Percentiles rank a stretch among this genome's conserved stretches.
phyloP scores from a whole-genome alignment of 208 protist genomes.

The Wallacemonas sp. region DNA sequence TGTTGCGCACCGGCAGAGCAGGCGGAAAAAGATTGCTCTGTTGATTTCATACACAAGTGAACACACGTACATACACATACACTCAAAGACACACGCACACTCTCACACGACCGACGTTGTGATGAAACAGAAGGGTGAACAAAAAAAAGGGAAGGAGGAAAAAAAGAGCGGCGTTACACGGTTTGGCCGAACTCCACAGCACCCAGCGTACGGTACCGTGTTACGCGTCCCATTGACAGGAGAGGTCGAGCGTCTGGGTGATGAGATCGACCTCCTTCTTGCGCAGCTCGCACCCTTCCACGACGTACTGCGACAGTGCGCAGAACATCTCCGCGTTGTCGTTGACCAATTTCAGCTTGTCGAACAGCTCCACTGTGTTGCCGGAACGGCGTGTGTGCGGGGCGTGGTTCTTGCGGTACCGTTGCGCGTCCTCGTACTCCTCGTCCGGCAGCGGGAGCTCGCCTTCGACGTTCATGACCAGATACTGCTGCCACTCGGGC shows the following conservation, averaged over 20 bases:
- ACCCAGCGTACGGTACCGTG: too few relatives aligned
- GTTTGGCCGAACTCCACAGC: too few relatives aligned
- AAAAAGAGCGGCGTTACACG: not conserved
- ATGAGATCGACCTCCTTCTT: slow-evolving; percentile 32
- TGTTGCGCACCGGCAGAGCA: too few relatives aligned
- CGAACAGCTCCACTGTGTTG: slow-evolving; percentile 49
- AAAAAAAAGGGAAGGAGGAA: not conserved
- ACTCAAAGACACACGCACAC: too few relatives aligned
- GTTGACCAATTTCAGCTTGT: slow-evolving; percentile 36
- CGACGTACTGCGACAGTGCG: slow-evolving; percentile 24
- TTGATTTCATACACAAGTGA: too few relatives aligned
- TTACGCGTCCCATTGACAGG: slow-evolving; percentile 9
- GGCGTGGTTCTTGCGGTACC: slow-evolving; percentile 50
- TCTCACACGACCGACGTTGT: too few relatives aligned
- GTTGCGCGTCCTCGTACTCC: slow-evolving; percentile 77
- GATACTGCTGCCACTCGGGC: slow-evolving; percentile 74
- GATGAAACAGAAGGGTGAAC: not conserved
- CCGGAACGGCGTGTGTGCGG: slow-evolving; percentile 51
- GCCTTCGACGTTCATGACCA: slow-evolving; percentile 59
- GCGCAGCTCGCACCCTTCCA: slow-evolving; percentile 27
- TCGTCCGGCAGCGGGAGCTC: slow-evolving; percentile 70
- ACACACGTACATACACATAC: too few relatives aligned
- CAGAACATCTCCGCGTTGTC: slow-evolving; percentile 40
- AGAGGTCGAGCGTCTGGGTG: slow-evolving; percentile 22
- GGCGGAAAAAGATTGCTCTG: too few relatives aligned